Base-by-base conservation (phyloP, 1,139 yeast species). In the Geotrichum carabidarum region DNA sequence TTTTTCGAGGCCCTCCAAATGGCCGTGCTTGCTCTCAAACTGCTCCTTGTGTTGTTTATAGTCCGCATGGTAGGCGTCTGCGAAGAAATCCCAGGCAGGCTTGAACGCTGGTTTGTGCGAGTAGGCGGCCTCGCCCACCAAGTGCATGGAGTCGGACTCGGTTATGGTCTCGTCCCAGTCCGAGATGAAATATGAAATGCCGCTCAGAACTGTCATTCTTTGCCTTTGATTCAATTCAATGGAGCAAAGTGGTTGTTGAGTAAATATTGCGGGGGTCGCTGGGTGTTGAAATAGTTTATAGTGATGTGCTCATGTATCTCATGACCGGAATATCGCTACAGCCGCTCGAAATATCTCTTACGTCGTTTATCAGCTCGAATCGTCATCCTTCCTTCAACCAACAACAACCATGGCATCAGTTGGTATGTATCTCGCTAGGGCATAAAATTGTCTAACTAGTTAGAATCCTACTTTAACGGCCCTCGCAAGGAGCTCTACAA, bases 141-240 rank as follows among this genome's bases (percentile, higher is more conserved):
- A 63, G 27, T 67, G 66, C 43, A 83, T 78, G 0, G 91, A 83
- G 65, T 85, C 91, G 14, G 66, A 61, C 8, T 64, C 60, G 0
- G 91, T 83, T 31, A 82, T 73, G 0, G 91, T 84, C 56, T 84
- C 91, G 65, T 85, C 93, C 84, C 87, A 85, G 63, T 85, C 93
- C 1, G 79, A 64, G 0, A 80, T 72, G 15, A 80, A 54, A 30
- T 56, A 50, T 30, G 55, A 58, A 18, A 62, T 50, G 17, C 51
- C 53, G 37, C 53, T 45, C 38, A 60, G 40, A 11, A 48, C 18
- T 15, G 27, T 22, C 52, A 50, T 57, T 40, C 18, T 32, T 17
- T 9, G 14, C 34, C 32, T 42, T 42, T 42, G 4, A 2, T 22
- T 27, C 7, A n/a, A 11, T 22, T 8, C 42, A 12, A 12, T 17